A percentile compares a stretch with the other conserved stretches of the same genome.
phyloP scores from a whole-genome alignment of 768 basidiomycete genomes.

The Trametes cinnabarina region DNA sequence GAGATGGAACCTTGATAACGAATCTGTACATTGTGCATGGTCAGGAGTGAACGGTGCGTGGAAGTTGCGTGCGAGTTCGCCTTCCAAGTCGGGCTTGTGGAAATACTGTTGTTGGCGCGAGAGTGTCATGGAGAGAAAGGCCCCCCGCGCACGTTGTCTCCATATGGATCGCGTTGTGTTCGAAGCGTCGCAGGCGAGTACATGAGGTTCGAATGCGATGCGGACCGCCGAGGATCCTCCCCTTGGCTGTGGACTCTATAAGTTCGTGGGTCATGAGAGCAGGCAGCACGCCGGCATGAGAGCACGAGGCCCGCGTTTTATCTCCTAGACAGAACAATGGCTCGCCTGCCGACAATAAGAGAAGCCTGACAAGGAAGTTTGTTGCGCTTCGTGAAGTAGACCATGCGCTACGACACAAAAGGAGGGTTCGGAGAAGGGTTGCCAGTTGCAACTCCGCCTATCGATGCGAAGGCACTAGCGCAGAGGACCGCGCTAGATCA shows the following conservation, averaged over 20 bases:
- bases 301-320: background rate
- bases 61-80: too few species aligned
- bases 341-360: background rate
- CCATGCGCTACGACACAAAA: background rate
- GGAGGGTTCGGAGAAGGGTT: background rate
- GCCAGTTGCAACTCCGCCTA: slow-evolving; percentile 1
- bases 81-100: too few species aligned
- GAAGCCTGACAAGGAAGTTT: background rate
- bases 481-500: background rate
- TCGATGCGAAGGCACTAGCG: background rate
- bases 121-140: too few species aligned
- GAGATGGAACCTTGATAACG: background rate
- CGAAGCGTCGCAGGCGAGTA: background rate
- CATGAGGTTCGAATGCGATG: too few species aligned
- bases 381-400: background rate
- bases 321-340: background rate
- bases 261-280: background rate
- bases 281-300: background rate
- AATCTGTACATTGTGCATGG: too few species aligned
- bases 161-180: too few species aligned
- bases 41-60: too few species aligned
- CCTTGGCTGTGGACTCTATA: too few species aligned
- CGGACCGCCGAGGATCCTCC: too few species aligned
- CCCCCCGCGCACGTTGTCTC: background rate
- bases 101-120: too few species aligned